A percentile compares a stretch with the other conserved stretches of the same genome.
Conservation (phyloP, 306 rosid genomes). For the Ormosia emarginata region DNA sequence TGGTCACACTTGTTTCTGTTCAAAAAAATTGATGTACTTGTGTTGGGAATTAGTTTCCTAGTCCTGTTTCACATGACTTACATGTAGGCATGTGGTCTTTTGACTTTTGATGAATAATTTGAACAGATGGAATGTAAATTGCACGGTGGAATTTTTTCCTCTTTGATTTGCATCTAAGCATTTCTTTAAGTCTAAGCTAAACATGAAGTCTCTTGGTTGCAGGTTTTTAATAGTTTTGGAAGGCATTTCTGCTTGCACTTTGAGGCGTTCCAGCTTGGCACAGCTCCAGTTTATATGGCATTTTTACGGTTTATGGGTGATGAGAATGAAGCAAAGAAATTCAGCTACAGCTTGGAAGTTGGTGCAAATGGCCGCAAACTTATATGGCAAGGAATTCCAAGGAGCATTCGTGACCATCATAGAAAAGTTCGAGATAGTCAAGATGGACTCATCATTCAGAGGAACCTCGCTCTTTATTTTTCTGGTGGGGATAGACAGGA, state of each 20-base stretch:
- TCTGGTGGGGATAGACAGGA: conserved; percentile 83
- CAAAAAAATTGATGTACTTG: background rate
- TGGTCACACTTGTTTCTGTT: conserved; percentile 6
- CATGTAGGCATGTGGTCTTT: conserved; percentile 5
- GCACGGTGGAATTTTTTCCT: background rate
- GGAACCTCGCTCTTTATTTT: conserved; percentile 79
- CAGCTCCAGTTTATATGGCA: conserved; percentile 88
- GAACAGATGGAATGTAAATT: background rate
- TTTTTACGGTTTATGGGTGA: conserved; percentile 93
- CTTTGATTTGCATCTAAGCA: background rate
- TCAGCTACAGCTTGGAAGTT: conserved; percentile 90
- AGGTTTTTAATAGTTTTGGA: conserved; percentile 91
- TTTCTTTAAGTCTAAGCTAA: background rate
- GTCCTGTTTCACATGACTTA: conserved; percentile 13
- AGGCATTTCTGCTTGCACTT: conserved; percentile 92
- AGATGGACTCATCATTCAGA: conserved; percentile 92
- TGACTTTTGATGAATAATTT: conserved; percentile 18
- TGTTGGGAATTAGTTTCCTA: background rate
- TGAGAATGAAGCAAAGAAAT: conserved; percentile 74
- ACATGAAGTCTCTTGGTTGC: conserved; percentile 11
- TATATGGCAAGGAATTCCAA: conserved; percentile 90
- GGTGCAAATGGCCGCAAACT: conserved; percentile 86
- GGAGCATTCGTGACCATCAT: conserved; percentile 90
- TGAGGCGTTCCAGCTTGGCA: conserved; percentile 83
- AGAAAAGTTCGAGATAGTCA: conserved; percentile 89